These are phyloP conservation scores for Harringtonia aguacate DNA, from an alignment of 2,329 filamentous ascomycete genomes.

Conservation along the genomic window DNA sequence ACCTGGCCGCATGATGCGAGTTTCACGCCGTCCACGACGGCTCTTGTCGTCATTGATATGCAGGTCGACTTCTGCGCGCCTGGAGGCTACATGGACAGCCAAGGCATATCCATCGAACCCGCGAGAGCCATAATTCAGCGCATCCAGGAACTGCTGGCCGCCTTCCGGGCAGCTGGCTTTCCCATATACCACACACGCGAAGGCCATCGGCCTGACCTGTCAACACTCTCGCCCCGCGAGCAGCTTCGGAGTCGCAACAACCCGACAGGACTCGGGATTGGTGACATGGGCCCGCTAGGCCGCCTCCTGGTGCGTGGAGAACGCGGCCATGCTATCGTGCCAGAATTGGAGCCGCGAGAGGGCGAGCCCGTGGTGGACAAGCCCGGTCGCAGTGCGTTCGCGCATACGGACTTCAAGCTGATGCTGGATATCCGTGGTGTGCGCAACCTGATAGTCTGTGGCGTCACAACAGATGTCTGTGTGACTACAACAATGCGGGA, in stretches of 20 bases:
- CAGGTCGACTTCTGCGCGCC: conserved; percentile 8
- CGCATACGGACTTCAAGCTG: conserved; percentile 7
- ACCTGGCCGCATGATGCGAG: conserved; percentile 6
- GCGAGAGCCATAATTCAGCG: conserved; percentile 4
- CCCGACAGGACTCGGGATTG: conserved; percentile 1
- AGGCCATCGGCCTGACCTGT: conserved; percentile 8
- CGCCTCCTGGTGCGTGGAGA: conserved; percentile 8
- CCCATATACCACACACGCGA: conserved; percentile 8
- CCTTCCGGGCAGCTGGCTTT: conserved; percentile 4
- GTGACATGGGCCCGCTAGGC: conserved; percentile 6
- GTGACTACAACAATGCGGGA: conserved; percentile 7
- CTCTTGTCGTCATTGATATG: conserved; percentile 8
- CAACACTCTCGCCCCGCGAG: conserved; percentile 4
- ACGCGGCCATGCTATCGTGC: conserved; percentile 6
- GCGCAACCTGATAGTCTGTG: conserved; percentile 6
- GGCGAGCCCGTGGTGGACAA: conserved; percentile 7
- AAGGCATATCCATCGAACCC: conserved; percentile 7
- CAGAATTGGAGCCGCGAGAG: conserved; percentile 1
- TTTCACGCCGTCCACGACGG: not conserved
- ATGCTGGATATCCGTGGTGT: conserved; percentile 4
- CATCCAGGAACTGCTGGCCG: not conserved
- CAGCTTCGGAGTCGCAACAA: conserved; percentile 7
- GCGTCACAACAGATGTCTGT: conserved; percentile 8
- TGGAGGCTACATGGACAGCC: conserved; percentile 7
- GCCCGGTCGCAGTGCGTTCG: conserved; percentile 6